Evolutionary conservation across 116 monocot species (phyloP).

Genomic region (Posidonia oceanica): DNA sequence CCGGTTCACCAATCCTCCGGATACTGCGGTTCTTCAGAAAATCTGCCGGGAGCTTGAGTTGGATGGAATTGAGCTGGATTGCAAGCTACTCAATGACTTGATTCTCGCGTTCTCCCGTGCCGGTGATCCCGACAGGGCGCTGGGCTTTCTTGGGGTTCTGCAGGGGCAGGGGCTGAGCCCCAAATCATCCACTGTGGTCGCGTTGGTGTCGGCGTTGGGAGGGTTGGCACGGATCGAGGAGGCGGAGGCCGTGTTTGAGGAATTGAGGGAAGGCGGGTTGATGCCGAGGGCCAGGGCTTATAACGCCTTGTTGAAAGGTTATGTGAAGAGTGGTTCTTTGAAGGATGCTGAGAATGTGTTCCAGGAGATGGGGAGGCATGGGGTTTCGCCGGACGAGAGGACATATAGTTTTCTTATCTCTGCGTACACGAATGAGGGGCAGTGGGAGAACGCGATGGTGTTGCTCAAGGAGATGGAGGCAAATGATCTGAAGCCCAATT

Average conservation of each 20-base stretch:
- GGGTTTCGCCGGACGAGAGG: constrained; percentile 59
- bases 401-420: constrained; percentile 85
- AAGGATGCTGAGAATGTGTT: constrained; percentile 64
- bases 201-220: constrained; percentile 46
- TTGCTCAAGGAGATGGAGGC: constrained; percentile 90
- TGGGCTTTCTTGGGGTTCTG: constrained; percentile 36
- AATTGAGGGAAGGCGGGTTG: constrained; percentile 47
- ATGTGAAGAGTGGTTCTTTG: constrained; percentile 52
- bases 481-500: constrained; percentile 45
- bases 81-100: constrained; percentile 55
- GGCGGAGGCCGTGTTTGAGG: constrained; percentile 76
- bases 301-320: constrained; percentile 86
- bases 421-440: constrained; percentile 66
- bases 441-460: constrained; percentile 76
- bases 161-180: constrained; percentile 82
- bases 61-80: constrained; percentile 60
- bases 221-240: constrained; percentile 38
- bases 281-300: constrained; percentile 58
- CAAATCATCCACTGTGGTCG: constrained; percentile 47
- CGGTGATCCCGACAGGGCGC: constrained; percentile 45
- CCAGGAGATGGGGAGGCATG: constrained; percentile 57
- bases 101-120: constrained; percentile 55
- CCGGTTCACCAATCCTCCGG: constrained; percentile 37
- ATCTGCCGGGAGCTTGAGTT: constrained; percentile 30
- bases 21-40: constrained; percentile 33